Percentiles rank a stretch among this genome's conserved stretches.
Conservation (phyloP, 495 filamentous ascomycete species). For the Hypomontagnella monticulosa region DNA sequence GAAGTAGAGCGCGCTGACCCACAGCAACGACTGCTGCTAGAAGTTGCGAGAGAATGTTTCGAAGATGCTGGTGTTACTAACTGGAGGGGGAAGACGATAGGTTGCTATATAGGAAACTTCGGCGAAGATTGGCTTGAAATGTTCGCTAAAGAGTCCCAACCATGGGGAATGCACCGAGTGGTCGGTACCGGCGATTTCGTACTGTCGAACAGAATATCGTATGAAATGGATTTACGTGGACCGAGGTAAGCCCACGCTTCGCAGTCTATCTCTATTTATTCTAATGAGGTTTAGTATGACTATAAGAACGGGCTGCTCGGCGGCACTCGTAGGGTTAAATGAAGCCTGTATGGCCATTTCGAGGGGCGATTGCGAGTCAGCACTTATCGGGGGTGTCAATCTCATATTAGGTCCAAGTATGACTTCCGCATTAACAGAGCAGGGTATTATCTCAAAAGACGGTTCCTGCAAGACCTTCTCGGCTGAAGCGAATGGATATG, state of each 20-base stretch:
- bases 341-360: conserved; percentile 56
- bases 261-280: background rate
- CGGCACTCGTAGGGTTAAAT: conserved; percentile 61
- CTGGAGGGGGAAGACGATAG: conserved; percentile 56
- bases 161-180: conserved; percentile 30
- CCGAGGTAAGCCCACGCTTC: conserved; percentile 35
- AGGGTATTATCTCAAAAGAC: conserved; percentile 45
- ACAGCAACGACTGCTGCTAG: conserved; percentile 61
- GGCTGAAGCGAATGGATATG: conserved; percentile 52
- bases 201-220: conserved; percentile 63
- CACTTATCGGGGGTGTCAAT: conserved; percentile 56
- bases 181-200: conserved; percentile 51
- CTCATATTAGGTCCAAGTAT: conserved; percentile 52
- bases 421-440: conserved; percentile 43
- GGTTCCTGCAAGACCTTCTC: conserved; percentile 53
- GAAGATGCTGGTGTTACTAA: conserved; percentile 58
- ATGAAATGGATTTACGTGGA: conserved; percentile 47
- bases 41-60: conserved; percentile 58
- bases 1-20: conserved; percentile 61
- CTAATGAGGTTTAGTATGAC: conserved; percentile 46
- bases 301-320: conserved; percentile 62
- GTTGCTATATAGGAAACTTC: conserved; percentile 60
- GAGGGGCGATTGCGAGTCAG: conserved; percentile 50
- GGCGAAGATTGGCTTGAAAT: conserved; percentile 49
- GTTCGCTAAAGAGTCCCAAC: conserved; percentile 33